These are phyloP conservation scores for Truncatella angustata DNA, from an alignment of 2,329 filamentous ascomycete genomes.

Conservation along the genomic window DNA sequence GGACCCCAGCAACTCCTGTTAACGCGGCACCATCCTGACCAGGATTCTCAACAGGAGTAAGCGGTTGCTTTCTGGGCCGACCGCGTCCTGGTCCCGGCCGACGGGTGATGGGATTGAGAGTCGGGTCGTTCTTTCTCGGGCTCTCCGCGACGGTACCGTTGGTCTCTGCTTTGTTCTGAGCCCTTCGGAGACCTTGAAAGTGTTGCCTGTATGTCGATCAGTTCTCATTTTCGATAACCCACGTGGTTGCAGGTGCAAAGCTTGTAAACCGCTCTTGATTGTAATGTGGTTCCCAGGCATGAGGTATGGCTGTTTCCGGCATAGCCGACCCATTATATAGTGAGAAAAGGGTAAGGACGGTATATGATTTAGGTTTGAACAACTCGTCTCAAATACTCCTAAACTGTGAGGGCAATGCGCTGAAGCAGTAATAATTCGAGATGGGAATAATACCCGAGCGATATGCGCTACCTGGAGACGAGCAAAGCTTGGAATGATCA, in stretches of 20 bases:
- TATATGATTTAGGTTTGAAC: no score
- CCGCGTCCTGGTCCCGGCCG: constrained; percentile 58
- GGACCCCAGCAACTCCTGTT: neutral
- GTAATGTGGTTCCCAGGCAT: no score
- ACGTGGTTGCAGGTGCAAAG: neutral
- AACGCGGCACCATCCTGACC: constrained; percentile 6
- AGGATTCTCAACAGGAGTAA: constrained; percentile 11
- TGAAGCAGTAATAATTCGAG: no score
- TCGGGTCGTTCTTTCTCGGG: constrained; percentile 46
- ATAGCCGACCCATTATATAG: no score
- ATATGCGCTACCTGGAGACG: no score
- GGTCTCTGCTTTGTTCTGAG: constrained; percentile 51
- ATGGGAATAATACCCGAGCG: no score
- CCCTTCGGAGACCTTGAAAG: constrained; percentile 57
- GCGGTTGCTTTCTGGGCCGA: constrained; percentile 47
- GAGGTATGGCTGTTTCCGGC: no score
- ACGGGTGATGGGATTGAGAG: constrained; percentile 57
- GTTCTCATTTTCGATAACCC: neutral
- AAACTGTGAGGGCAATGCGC: no score
- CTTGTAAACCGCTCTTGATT: neutral
- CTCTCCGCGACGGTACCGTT: constrained; percentile 33
- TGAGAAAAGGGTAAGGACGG: no score
- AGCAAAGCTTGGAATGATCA: no score
- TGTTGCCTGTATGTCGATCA: constrained; percentile 46
- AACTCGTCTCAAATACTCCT: no score